These are phyloP conservation scores for Theobroma cacao DNA, from an alignment of 345 rosid species.

Conservation along the genomic window DNA sequence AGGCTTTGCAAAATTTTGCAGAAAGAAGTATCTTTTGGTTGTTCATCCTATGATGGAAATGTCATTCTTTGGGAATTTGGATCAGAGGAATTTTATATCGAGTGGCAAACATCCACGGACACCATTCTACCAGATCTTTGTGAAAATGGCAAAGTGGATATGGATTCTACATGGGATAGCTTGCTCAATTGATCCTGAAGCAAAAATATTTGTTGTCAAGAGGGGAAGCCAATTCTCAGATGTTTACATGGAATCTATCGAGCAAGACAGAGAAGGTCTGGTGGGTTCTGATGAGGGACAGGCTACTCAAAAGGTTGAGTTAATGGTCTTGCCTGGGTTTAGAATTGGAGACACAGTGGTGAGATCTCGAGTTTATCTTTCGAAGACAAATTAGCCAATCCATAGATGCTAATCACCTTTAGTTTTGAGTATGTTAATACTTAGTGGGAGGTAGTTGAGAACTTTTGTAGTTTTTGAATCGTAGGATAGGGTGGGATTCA, in stretches of 20 bases:
- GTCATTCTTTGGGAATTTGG: constrained; percentile 62
- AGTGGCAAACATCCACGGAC: constrained; percentile 64
- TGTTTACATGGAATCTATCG: constrained; percentile 46
- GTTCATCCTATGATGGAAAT: constrained; percentile 62
- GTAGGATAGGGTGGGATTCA: background rate
- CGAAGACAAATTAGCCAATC: constrained; percentile 19
- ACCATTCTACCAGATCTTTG: constrained; percentile 52
- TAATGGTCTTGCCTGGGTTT: constrained; percentile 66
- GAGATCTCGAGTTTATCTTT: constrained; percentile 50
- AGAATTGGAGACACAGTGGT: constrained; percentile 40
- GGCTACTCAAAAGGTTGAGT: constrained; percentile 36
- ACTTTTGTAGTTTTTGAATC: constrained; percentile 4
- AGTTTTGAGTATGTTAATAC: background rate
- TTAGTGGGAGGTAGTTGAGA: constrained; percentile 5
- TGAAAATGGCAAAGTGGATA: constrained; percentile 58
- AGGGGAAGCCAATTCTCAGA: constrained; percentile 47
- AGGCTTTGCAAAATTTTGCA: constrained; percentile 47
- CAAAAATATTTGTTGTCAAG: constrained; percentile 42
- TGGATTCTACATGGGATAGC: constrained; percentile 53
- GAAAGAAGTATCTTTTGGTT: constrained; percentile 47
- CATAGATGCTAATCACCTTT: background rate
- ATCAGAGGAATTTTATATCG: constrained; percentile 47
- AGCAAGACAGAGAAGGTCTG: constrained; percentile 5
- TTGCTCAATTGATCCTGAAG: constrained; percentile 43
- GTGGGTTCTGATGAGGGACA: constrained; percentile 11